Conservation (phyloP, 1,284 basidiomycete genomes). For the Austropuccinia psidii region DNA sequence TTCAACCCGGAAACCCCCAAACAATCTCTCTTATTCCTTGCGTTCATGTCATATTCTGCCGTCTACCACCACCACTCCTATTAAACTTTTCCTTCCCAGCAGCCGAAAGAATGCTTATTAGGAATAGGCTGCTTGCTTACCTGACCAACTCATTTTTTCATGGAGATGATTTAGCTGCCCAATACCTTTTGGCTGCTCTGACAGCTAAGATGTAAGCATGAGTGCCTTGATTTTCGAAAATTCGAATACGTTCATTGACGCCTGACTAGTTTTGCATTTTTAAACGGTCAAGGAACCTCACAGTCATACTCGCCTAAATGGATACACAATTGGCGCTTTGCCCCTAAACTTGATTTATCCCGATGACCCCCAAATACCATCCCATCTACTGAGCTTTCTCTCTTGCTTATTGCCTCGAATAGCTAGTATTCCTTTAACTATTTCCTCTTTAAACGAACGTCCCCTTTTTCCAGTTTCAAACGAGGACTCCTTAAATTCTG, state of each 20-base stretch:
- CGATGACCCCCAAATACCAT: not conserved
- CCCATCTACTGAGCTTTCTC: not conserved
- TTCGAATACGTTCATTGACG: too few species aligned
- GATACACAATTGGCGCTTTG: constrained; percentile 21
- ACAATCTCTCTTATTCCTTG: constrained; percentile 4
- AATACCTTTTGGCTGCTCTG: constrained; percentile 10
- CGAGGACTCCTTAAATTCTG: constrained; percentile 10
- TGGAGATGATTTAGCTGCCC: constrained; percentile 27
- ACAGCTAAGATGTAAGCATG: constrained; percentile 15
- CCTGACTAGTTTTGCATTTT: not conserved
- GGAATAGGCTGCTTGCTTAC: constrained; percentile 11
- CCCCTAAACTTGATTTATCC: constrained; percentile 25
- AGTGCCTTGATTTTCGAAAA: not conserved
- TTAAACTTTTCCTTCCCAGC: not conserved
- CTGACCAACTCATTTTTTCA: constrained; percentile 4
- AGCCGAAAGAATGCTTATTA: not conserved
- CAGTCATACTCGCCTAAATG: constrained; percentile 26
- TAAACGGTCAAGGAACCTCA: not conserved
- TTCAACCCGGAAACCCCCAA: not conserved
- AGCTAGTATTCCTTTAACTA: constrained; percentile 6
- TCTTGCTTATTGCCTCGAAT: constrained; percentile 5
- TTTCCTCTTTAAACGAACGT: constrained; percentile 1
- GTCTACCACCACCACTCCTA: not conserved
- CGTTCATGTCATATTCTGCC: constrained; percentile 31
- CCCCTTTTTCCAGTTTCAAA: constrained; percentile 27